These are phyloP conservation scores for rapeseed (Brassica napus) DNA, from an alignment of 345 rosid species.

Conservation along the genomic window Da-Ae NC_063437.1:1610501-1611000, in stretches of 20 bases:
- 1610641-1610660: background rate
- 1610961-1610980: conserved; percentile 11
- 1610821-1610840: background rate
- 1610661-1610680: no score
- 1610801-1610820: background rate
- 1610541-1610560: background rate
- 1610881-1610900: conserved; percentile 50
- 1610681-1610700: no score
- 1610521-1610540: background rate
- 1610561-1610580: no score
- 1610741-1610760: no score
- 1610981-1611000: background rate
- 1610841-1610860: background rate
- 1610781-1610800: background rate
- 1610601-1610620: no score
- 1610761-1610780: no score
- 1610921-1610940: conserved; percentile 61
- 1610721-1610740: background rate
- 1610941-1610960: conserved; percentile 61
- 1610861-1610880: background rate
- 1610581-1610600: no score
- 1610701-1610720: background rate
- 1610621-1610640: background rate
- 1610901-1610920: conserved; percentile 74
- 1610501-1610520: background rate